phyloP scores from a whole-genome alignment of 2,329 filamentous ascomycete genomes.

The Penicillium sp. region DNA sequence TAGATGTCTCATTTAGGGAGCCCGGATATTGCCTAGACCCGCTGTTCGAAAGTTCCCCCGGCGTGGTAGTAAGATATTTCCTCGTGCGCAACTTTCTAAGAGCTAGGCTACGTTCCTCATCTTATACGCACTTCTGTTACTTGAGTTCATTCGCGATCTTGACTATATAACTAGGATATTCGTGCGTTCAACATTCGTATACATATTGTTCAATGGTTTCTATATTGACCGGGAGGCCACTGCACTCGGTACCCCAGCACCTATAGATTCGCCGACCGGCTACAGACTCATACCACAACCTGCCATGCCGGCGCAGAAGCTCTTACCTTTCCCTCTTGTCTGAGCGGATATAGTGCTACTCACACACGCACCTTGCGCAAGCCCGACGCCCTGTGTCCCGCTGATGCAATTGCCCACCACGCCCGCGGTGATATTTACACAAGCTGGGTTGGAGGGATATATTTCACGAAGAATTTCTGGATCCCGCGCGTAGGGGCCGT shows the following conservation, averaged over 20 bases:
- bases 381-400: background rate
- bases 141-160: background rate
- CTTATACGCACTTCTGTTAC: background rate
- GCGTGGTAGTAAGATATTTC: background rate
- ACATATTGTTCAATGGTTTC: background rate
- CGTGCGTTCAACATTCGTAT: background rate
- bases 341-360: background rate
- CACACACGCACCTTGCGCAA: background rate
- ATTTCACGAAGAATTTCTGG: conserved; percentile 1
- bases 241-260: background rate
- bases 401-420: background rate
- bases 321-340: conserved; percentile 1
- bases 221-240: background rate
- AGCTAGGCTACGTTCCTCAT: background rate
- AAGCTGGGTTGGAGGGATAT: conserved; percentile 4
- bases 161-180: background rate
- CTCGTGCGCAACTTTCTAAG: background rate
- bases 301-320: conserved; percentile 3
- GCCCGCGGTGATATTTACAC: background rate
- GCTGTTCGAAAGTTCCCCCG: too few relatives aligned
- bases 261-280: background rate
- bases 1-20: too few relatives aligned
- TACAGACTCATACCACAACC: background rate
- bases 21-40: too few relatives aligned
- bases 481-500: conserved; percentile 1